Evolutionary conservation across 2,329 filamentous ascomycete species (phyloP).

Genomic region (Hortaea werneckii): DNA sequence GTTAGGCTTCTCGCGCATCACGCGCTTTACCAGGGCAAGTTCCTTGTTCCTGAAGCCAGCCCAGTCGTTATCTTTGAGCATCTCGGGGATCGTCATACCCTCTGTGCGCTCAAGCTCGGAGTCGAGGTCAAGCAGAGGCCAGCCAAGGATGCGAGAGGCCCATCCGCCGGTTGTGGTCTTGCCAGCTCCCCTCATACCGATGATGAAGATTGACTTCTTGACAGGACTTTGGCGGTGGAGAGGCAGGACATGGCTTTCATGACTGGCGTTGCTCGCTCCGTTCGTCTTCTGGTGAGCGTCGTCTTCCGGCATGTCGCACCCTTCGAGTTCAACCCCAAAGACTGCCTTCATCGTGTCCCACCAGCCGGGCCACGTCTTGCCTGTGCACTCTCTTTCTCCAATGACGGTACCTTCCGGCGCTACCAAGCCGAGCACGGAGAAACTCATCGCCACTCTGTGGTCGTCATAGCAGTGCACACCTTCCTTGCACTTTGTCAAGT

Average conservation of each 20-base stretch:
- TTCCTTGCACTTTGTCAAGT: conserved; percentile 46
- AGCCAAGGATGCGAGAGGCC: conserved; percentile 65
- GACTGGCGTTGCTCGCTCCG: conserved; percentile 12
- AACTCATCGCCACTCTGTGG: conserved; percentile 96
- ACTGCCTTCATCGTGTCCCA: conserved; percentile 79
- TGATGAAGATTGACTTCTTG: conserved; percentile 72
- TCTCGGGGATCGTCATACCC: conserved; percentile 71
- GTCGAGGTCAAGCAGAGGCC: conserved; percentile 79
- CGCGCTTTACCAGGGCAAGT: conserved; percentile 59
- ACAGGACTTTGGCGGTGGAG: conserved; percentile 13
- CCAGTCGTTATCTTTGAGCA: conserved; percentile 74
- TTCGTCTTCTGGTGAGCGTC: background rate
- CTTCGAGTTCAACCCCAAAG: conserved; percentile 68
- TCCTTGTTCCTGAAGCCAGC: conserved; percentile 77
- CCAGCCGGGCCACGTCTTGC: conserved; percentile 98
- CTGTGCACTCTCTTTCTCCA: conserved; percentile 82
- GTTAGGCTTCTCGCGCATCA: conserved; percentile 62
- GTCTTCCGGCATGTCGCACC: conserved; percentile 47
- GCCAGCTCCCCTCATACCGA: conserved; percentile 93
- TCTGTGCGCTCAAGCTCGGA: conserved; percentile 68
- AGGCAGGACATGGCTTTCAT: conserved; percentile 29
- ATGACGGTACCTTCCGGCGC: conserved; percentile 64
- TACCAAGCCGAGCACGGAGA: conserved; percentile 73
- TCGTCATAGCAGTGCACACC: conserved; percentile 92
- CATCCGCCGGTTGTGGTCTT: conserved; percentile 90